Evolutionary conservation across 2,329 filamentous ascomycete genomes (phyloP), one percentile per base, ranked within the genome.

Genomic region (Arthrobotrys entomopaga): DNA sequence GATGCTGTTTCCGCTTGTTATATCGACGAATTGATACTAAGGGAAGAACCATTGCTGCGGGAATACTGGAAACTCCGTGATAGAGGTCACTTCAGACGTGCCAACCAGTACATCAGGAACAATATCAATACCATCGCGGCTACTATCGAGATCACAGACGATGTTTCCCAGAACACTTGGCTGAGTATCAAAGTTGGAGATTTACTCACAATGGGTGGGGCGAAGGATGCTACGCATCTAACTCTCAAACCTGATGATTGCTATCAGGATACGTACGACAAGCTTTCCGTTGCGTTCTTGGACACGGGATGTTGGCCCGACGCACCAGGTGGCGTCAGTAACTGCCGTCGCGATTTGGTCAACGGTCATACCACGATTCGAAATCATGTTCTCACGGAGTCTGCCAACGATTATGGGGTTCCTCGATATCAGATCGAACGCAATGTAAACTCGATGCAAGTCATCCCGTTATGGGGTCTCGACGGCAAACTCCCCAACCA

Each of bases 351-450:
- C 49, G 85, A 87, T 77, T 82, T 87, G 78, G 84, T 87, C 78
- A 85, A 87, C 76, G 84, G 83, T 13, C 83, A 86, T 74, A 81
- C 81, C 49, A 85, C 84, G 0, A 85, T 87, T 76, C 83, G 84
- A 65, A 86, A 85, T 81, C 85, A 87, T 76, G 85, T 86, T 76
- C 80, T 87, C 49, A 84, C 84, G 56, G 85, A 87, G 79, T 84
- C 84, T 4, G 85, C 85, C 7, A 86, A 86, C 76, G 85, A 87
- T 71, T 87, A 83, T 73, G 85, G 85, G 29, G 82, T 86, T 19
- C 85, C 85, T 4, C 83, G 85, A 16, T 85, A 86, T 79, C 85
- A 87, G 78, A 84, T 85, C 0, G 85, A 87, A 79, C 82, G 83
- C 77, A 86, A 86, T 66, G 82, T 87, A 8, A 84, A 86, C 77